phyloP scores from a whole-genome alignment of 257 asterid genomes.

The Echium plantagineum region DNA sequence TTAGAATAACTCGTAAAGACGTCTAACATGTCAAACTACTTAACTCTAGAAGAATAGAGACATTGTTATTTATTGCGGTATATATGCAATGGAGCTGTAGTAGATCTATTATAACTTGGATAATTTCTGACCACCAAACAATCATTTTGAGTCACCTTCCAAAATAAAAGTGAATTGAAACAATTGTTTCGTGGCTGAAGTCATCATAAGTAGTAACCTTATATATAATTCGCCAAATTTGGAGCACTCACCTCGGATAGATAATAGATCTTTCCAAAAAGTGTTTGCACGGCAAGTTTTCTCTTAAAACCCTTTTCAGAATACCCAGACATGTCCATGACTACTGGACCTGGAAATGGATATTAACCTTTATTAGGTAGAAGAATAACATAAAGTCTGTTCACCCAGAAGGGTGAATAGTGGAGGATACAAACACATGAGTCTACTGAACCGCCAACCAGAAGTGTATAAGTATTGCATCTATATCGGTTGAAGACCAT shows the following conservation, averaged over 20 bases:
- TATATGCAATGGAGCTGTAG: no score
- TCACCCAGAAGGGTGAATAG: neutral
- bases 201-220: neutral
- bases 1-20: no score
- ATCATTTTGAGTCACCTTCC: neutral
- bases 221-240: neutral
- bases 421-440: no score
- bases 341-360: slow-evolving; percentile 81
- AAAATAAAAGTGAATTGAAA: no score
- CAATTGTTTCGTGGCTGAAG: neutral
- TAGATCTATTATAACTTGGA: no score
- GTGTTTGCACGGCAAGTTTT: slow-evolving; percentile 83
- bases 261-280: slow-evolving; percentile 79
- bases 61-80: no score
- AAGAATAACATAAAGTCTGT: neutral
- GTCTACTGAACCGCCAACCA: neutral
- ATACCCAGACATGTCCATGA: slow-evolving; percentile 73
- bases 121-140: neutral
- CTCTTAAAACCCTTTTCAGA: slow-evolving; percentile 82
- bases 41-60: no score
- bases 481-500: neutral
- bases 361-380: slow-evolving; percentile 3
- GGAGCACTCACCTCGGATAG: slow-evolving; percentile 52
- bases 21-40: no score
- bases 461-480: neutral